These are phyloP conservation scores for Thelonectria discophora DNA, from an alignment of 2,329 filamentous ascomycete species.

Conservation along the genomic window DNA sequence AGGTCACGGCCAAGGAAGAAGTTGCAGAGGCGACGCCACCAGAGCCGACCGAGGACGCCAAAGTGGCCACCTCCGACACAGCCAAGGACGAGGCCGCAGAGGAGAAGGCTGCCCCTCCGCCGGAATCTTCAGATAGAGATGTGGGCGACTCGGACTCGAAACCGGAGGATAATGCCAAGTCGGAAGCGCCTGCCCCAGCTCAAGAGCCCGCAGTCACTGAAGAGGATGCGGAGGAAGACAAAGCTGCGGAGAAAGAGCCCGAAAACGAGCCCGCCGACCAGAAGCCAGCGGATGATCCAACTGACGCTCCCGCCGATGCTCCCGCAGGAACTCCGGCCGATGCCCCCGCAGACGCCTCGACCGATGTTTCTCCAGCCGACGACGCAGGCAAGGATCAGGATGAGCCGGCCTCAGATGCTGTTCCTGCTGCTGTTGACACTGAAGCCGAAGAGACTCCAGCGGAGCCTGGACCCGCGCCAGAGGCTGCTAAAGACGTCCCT, in stretches of 20 bases:
- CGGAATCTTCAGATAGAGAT: constrained; percentile 8
- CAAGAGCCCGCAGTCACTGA: constrained; percentile 7
- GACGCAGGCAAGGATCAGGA: constrained; percentile 5
- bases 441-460: constrained; percentile 3
- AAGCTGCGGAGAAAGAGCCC: constrained; percentile 4
- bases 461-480: not conserved
- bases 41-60: constrained; percentile 4
- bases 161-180: not conserved
- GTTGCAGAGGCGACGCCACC: not conserved
- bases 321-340: not conserved
- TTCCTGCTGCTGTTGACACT: not conserved
- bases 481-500: constrained; percentile 7
- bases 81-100: not conserved
- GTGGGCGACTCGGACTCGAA: not conserved
- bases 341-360: not conserved
- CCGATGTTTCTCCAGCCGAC: not conserved
- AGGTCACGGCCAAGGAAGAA: constrained; percentile 2
- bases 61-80: constrained; percentile 6
- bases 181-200: not conserved
- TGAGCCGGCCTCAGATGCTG: constrained; percentile 10
- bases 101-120: not conserved
- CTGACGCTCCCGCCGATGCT: not conserved
- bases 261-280: constrained; percentile 9
- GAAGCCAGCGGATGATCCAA: not conserved
- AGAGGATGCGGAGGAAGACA: constrained; percentile 9